Base-by-base conservation (phyloP, 106 monocot genomes). In the Allium cepa region DNA sequence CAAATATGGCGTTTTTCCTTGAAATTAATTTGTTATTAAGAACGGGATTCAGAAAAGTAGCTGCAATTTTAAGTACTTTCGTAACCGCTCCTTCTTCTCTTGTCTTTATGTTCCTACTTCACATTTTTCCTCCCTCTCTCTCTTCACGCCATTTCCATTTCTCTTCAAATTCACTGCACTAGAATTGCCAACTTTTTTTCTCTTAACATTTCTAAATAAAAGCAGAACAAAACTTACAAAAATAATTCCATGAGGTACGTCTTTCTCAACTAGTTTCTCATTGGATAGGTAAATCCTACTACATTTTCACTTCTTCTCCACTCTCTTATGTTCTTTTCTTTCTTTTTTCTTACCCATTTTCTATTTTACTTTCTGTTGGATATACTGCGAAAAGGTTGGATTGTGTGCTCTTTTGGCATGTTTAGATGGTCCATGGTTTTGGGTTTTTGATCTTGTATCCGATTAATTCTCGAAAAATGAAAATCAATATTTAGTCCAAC, bases 61-160 rank as follows among this genome's bases (percentile, higher is more conserved):
- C 59, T 59, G 59, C 22, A 22, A 26, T 17, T 59, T 59, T 22
- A 59, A 18, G 17, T 3, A 26, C 60, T 22, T 17, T 61, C 26
- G 26, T 61, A 61, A 61, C 60, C 60, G 60, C 60, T 28, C 36
- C 60, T 61, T 53, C 62, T 62, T 0, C n/a, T 6, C 15, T 10
- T 63, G 11, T 63, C 63, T 46, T 28, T 63, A n/a, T 47, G n/a
- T 47, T 48, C 48, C 63, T 63, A 0, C 9, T 4, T 46, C 4
- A 13, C n/a, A 11, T 46, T 15, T 46, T 46, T 46, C 62, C 15
- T 17, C 22, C 11, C 12, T 46, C 62, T 15, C 15, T 6, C 62
- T 22, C 18, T 46, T 62, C 62, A 62, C 62, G 62, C 62, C 62
- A 62, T 46, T 45, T 26, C 27, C 36, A 62, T 46, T 46, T 28